Evolutionary conservation across 2,329 filamentous ascomycete genomes (phyloP).

Genomic region (Biscogniauxia marginata): DNA sequence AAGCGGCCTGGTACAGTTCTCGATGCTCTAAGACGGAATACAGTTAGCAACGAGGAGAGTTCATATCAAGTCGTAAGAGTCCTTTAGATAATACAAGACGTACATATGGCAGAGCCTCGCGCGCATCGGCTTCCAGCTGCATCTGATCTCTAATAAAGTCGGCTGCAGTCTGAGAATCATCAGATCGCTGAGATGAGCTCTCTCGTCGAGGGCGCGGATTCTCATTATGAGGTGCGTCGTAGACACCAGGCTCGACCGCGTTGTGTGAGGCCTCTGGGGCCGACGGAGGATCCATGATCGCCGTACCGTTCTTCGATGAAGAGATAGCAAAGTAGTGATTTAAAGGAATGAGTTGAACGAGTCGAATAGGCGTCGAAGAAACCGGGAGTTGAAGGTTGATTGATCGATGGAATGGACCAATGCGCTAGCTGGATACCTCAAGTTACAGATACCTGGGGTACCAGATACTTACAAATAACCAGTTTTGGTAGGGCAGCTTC

Average conservation of each 20-base stretch:
- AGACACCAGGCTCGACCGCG: conserved; percentile 17
- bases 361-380: too few relatives aligned
- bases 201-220: conserved; percentile 44
- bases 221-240: conserved; percentile 7
- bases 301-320: too few relatives aligned
- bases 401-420: too few relatives aligned
- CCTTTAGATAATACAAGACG: conserved; percentile 30
- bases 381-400: too few relatives aligned
- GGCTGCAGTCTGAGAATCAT: conserved; percentile 69
- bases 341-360: too few relatives aligned
- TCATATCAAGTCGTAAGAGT: conserved; percentile 1
- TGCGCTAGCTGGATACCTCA: too few relatives aligned
- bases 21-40: conserved; percentile 69
- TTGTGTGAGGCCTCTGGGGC: conserved; percentile 27
- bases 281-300: conserved; percentile 37
- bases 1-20: conserved; percentile 87
- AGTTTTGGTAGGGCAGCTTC: too few relatives aligned
- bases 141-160: conserved; percentile 88
- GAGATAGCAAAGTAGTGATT: too few relatives aligned
- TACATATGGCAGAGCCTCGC: conserved; percentile 91
- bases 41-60: conserved; percentile 15
- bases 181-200: conserved; percentile 57
- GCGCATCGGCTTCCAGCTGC: conserved; percentile 88
- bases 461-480: too few relatives aligned
- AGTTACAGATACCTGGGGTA: too few relatives aligned